Percentiles rank a stretch among this genome's conserved stretches.
Conservation (phyloP, 495 filamentous ascomycete species). For the Usnea hakonensis region DNA sequence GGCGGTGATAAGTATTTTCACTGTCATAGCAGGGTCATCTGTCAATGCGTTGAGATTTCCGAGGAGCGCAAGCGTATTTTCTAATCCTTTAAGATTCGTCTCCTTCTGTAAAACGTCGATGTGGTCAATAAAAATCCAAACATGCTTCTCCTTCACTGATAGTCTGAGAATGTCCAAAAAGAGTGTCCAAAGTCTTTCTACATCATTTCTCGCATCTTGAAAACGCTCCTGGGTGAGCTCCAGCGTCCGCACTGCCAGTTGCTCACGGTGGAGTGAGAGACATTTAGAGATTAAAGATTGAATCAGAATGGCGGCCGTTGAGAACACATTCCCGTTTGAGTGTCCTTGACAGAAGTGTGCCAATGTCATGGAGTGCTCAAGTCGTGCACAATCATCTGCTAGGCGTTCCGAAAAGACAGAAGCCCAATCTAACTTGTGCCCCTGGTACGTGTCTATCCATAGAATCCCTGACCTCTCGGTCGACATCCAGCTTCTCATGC, state of each 20-base stretch:
- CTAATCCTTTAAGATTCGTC: neutral
- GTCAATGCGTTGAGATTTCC: slow-evolving; percentile 8
- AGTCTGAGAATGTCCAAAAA: slow-evolving; percentile 14
- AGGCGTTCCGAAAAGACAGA: slow-evolving; percentile 9
- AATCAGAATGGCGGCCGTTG: slow-evolving; percentile 8
- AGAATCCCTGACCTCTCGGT: slow-evolving; percentile 9
- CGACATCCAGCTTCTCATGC: slow-evolving; percentile 13
- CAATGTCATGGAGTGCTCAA: neutral
- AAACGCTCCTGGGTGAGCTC: slow-evolving; percentile 11
- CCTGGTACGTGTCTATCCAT: slow-evolving; percentile 16
- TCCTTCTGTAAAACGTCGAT: slow-evolving; percentile 10
- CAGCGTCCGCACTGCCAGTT: neutral
- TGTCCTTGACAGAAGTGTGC: slow-evolving; percentile 9
- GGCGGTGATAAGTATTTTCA: slow-evolving; percentile 18
- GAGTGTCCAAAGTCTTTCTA: slow-evolving; percentile 7
- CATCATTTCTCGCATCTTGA: slow-evolving; percentile 4
- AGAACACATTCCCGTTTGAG: neutral
- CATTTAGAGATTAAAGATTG: slow-evolving; percentile 14
- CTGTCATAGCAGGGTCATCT: slow-evolving; percentile 5
- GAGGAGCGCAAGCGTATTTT: slow-evolving; percentile 4
- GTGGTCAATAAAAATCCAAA: slow-evolving; percentile 17
- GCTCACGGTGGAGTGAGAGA: neutral
- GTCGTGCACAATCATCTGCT: slow-evolving; percentile 9
- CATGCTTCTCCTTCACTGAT: neutral
- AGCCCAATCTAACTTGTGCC: slow-evolving; percentile 9